Base-by-base conservation (phyloP, 768 basidiomycete genomes). In the Pisolithus marmoratus region DNA sequence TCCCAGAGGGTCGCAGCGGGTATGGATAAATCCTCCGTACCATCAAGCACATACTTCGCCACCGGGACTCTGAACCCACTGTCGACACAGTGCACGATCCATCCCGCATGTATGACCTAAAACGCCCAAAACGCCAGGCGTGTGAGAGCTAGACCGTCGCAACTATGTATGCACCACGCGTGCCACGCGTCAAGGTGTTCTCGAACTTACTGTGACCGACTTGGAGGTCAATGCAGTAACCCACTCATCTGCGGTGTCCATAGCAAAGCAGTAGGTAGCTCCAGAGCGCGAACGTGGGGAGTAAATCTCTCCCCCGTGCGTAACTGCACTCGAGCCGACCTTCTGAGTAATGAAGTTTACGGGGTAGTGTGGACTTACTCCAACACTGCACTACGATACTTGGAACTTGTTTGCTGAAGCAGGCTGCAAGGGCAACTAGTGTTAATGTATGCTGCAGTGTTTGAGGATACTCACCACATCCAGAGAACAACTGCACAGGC, bases 221-320 rank as follows among this genome's bases (percentile, higher is more conserved):
- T 62, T 68, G 41, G 63, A 47, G 43, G 57, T 53, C 5, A 67
- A 29, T 42, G 55, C 66, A 23, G 29, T 52, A 11, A 54, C 66
- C 66, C 66, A 67, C 9, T 63, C 56, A 6, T 67, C 66, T 20
- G 51, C 54, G 11, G 55, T 52, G 45, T 67, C 60, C 15, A 17
- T 59, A 36, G 68, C 68, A 37, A 67, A 67, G 51, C 66, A 68
- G 51, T 70, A 67, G 31, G 58, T 58, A 5, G 60, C 55, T n/a
- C 52, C 55, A 20, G 37, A 12, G 43, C 53, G 55, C 23, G 55
- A 37, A 12, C 41, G 50, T 36, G 54, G 42, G 14, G 41, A 52
- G 2, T 54, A 57, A 2, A 67, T 19, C 15, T 46, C 41, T 4
- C 67, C 66, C 24, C 66, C 66, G 8, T 70, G 55, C 4, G 48